Base-by-base conservation (phyloP, 2,329 filamentous ascomycete species). In the Trichoderma koningii region DNA sequence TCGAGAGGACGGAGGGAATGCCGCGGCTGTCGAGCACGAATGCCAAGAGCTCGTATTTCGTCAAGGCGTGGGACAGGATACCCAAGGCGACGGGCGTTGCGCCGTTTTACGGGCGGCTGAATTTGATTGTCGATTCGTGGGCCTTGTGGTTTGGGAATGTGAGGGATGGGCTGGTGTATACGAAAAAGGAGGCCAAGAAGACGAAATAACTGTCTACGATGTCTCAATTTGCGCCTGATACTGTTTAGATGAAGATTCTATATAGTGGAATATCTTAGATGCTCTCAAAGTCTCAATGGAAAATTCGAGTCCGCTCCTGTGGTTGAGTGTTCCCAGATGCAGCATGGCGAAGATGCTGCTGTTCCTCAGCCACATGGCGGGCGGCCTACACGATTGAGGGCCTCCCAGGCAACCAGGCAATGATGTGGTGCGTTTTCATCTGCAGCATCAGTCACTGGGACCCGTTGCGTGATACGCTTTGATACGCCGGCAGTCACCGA, bases 91-190 rank as follows among this genome's bases (percentile, higher is more conserved):
- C 74, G 4, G 72, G 73, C 12, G 63, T 75, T 51, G 70, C 70
- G 0, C 73, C 75, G 0, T 79, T 75, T 76, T 79, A 79, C 38
- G 76, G 75, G 0, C 70, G 76, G 1, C 69, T 68, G 21, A 73
- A 73, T 44, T 65, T 76, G 41, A 64, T 70, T 3, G 65, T 71
- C 3, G 76, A 78, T 63, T 68, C 67, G 51, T 72, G 71, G 70
- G 73, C 69, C 50, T 68, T 71, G 53, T 68, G 70, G 63, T 73
- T 76, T 61, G 75, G 74, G 0, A 72, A 70, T 47, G 66, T 78
- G 50, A 73, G 71, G 2, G 70, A 71, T 0, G 76, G 75, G 2
- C 64, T 78, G 66, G 65, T 71, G 48, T 78, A 76, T 26, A 71
- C 66, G 19, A 69, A 44, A 10, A 60, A 44, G 50, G 71, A 69